Base-by-base conservation (phyloP, 192 early-diverging fungal species). In the Backusella tuberculispora region DNA sequence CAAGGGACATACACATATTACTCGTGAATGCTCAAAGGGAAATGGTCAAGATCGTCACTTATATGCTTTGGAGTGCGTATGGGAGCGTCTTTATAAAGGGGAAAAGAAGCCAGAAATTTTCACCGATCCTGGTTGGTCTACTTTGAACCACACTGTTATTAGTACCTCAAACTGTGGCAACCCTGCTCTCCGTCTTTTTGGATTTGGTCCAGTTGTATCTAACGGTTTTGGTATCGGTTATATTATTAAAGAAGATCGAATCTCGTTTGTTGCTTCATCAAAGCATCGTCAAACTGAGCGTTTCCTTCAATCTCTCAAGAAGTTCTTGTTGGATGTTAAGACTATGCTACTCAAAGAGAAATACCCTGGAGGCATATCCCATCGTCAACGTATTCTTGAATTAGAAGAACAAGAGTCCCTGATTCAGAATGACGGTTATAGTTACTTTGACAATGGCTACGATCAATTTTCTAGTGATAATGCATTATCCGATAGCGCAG, bases 211-310 rank as follows among this genome's bases (percentile, higher is more conserved):
- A 26, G 92, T 92, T 44, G 85, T 91, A 40, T 81, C 86, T 10
- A 88, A 93, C 60, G 94, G 95, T 15, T 96, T 95, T 78, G 95
- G 95, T 14, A 86, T 95, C 84, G 94, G 92, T 78, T 96, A 96
- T 80, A 81, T 95, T 63, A 88, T 86, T 60, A 83, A 83, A 45
- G 83, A 86, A 45, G 85, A 86, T 10, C 84, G 74, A 13, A 85
- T 85, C 47, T 66, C 84, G 78, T 79, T 85, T 71, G 81, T 78
- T 24, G 84, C 80, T 0, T 80, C 82, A 9, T 85, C 84, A 45
- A 85, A 85, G 69, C 84, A 85, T 71, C 80, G 84, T 42, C 84
- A 85, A 73, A 85, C 84, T 4, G 77, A 77, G 15, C 70, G 84
- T 21, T 76, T 83, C 71, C 71, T 85, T 9, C 69, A 76, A 42